Percentiles rank a stretch among this genome's conserved stretches.
Evolutionary conservation across 805 yeast genomes (phyloP).

Genomic region (Candida orba): DNA sequence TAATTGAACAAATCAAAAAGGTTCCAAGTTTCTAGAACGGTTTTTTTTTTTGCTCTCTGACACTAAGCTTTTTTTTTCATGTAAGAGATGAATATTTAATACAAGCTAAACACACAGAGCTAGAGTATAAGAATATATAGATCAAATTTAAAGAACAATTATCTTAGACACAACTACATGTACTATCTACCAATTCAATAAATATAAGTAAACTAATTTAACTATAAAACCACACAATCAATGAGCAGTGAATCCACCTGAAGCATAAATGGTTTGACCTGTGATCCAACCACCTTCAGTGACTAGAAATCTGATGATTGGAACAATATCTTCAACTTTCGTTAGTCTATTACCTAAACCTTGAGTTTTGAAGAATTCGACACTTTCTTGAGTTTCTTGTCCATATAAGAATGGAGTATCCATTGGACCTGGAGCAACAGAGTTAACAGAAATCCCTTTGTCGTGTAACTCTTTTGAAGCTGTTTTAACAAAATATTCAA

Average conservation of each 20-base stretch:
- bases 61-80: no score
- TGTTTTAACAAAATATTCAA: slow-evolving; percentile 44
- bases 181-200: no score
- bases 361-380: slow-evolving; percentile 48
- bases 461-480: slow-evolving; percentile 46
- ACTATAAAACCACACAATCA: slow-evolving; percentile 10
- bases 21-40: no score
- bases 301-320: slow-evolving; percentile 51
- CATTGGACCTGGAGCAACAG: slow-evolving; percentile 63
- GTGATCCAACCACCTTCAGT: slow-evolving; percentile 65
- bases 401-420: slow-evolving; percentile 60
- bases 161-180: no score
- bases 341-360: slow-evolving; percentile 46
- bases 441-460: slow-evolving; percentile 42
- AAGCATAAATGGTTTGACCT: slow-evolving; percentile 60
- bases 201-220: no score
- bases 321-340: slow-evolving; percentile 53
- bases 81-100: no score
- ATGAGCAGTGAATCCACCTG: slow-evolving; percentile 63
- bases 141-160: no score
- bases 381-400: slow-evolving; percentile 46
- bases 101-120: no score
- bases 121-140: no score
- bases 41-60: no score
- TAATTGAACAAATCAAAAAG: no score